phyloP scores from a whole-genome alignment of 2,329 filamentous ascomycete genomes.

The Passalora sequoiae region DNA sequence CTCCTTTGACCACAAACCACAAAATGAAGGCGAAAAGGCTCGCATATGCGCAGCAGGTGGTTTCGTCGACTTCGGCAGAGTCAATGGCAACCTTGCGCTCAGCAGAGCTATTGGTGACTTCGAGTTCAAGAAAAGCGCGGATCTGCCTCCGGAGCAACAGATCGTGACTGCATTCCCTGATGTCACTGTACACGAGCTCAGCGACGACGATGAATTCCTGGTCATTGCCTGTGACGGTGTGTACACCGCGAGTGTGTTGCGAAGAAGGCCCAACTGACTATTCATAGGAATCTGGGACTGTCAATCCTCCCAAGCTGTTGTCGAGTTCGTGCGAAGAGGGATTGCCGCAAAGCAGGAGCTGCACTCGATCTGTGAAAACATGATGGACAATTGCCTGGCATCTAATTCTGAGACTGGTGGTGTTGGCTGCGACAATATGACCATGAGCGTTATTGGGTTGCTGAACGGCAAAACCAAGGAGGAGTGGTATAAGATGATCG shows the following conservation, averaged over 20 bases:
- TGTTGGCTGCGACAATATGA: constrained; percentile 99
- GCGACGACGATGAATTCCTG: constrained; percentile 90
- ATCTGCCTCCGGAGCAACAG: constrained; percentile 94
- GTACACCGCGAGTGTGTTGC: constrained; percentile 27
- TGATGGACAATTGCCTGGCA: constrained; percentile 99
- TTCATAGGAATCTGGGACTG: constrained; percentile 94
- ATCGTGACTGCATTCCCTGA: constrained; percentile 97
- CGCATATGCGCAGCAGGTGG: constrained; percentile 92
- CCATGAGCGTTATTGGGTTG: constrained; percentile 85
- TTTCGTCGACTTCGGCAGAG: constrained; percentile 96
- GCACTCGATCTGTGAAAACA: constrained; percentile 95
- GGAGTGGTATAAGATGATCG: constrained; percentile 96
- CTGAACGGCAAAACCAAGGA: constrained; percentile 89
- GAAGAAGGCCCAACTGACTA: constrained; percentile 16
- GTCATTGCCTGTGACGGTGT: constrained; percentile 88
- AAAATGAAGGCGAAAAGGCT: constrained; percentile 96
- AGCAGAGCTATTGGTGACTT: constrained; percentile 98
- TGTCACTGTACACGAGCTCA: constrained; percentile 83
- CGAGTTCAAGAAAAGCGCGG: constrained; percentile 98
- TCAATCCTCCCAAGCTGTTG: constrained; percentile 93
- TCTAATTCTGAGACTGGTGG: constrained; percentile 97
- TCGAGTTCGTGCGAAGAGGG: constrained; percentile 93
- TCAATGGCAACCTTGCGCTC: constrained; percentile 94
- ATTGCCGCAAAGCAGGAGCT: constrained; percentile 95
- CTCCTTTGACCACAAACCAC: constrained; percentile 98